A percentile compares a stretch with the other conserved stretches of the same genome.
phyloP scores from a whole-genome alignment of 768 basidiomycete species.

The Psilocybe azurescens region DNA sequence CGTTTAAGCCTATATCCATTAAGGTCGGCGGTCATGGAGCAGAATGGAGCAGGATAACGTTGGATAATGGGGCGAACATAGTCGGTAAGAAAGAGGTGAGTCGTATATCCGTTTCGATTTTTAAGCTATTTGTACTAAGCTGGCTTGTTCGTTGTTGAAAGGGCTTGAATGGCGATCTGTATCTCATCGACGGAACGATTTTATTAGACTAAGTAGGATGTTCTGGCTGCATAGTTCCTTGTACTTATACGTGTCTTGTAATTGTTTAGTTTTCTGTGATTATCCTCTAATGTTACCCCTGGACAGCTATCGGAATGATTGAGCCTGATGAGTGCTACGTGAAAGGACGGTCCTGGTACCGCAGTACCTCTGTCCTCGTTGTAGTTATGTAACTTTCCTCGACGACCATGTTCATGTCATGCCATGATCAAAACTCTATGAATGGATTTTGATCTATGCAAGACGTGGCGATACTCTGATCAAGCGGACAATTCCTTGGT shows the following conservation, averaged over 20 bases:
- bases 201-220: constrained; percentile 24
- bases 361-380: no score
- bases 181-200: constrained; percentile 62
- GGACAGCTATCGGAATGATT: no score
- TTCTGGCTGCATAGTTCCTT: not conserved
- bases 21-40: constrained; percentile 40
- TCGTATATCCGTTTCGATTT: constrained; percentile 3
- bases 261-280: not conserved
- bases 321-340: no score
- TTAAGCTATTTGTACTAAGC: not conserved
- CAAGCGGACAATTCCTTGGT: no score
- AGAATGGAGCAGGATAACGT: constrained; percentile 62
- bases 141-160: constrained; percentile 23
- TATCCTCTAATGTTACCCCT: no score
- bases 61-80: constrained; percentile 64
- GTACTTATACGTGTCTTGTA: not conserved
- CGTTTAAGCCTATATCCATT: constrained; percentile 46
- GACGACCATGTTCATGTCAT: no score
- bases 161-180: constrained; percentile 62
- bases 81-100: constrained; percentile 64
- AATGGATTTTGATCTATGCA: no score
- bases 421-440: no score
- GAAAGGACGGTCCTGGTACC: no score
- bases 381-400: no score
- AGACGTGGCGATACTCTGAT: no score